Percentiles rank a stretch among this genome's conserved stretches.
These are phyloP conservation scores for Scenedesmus sp. DNA, from an alignment of 163 green algal genomes.

Conservation along the genomic window DNA sequence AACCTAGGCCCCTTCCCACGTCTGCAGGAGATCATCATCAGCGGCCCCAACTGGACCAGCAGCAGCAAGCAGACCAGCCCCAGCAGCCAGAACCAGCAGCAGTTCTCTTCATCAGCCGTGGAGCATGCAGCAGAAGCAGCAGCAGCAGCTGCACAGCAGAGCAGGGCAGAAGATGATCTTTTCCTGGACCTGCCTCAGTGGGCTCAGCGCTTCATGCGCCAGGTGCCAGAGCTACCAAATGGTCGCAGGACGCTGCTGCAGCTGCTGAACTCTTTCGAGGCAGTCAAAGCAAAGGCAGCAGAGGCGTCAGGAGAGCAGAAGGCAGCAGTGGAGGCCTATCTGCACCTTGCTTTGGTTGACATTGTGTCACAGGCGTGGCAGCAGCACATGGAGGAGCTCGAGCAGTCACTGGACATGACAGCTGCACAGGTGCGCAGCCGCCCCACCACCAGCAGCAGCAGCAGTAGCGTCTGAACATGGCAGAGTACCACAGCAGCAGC, in stretches of 20 bases:
- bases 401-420: background rate
- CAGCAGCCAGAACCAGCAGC: background rate
- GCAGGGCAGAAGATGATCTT: background rate
- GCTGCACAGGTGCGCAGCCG: background rate
- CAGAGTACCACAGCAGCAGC: background rate
- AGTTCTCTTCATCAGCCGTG: background rate
- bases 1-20: conserved; percentile 1
- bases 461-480: background rate
- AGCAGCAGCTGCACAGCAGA: conserved; percentile 15
- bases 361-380: background rate
- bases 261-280: background rate
- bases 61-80: background rate
- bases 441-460: background rate
- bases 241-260: background rate
- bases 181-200: background rate
- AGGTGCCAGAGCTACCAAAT: conserved; percentile 9
- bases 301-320: background rate
- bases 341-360: conserved; percentile 29
- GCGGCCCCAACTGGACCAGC: background rate
- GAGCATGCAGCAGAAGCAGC: background rate
- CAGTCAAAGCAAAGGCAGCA: background rate
- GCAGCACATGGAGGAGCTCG: conserved; percentile 33
- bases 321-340: conserved; percentile 14
- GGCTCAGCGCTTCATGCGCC: conserved; percentile 14
- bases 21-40: background rate